A percentile compares a stretch with the other conserved stretches of the same genome.
Conservation (phyloP, 352 stramenopile species). For the Pythium brassicae region DNA sequence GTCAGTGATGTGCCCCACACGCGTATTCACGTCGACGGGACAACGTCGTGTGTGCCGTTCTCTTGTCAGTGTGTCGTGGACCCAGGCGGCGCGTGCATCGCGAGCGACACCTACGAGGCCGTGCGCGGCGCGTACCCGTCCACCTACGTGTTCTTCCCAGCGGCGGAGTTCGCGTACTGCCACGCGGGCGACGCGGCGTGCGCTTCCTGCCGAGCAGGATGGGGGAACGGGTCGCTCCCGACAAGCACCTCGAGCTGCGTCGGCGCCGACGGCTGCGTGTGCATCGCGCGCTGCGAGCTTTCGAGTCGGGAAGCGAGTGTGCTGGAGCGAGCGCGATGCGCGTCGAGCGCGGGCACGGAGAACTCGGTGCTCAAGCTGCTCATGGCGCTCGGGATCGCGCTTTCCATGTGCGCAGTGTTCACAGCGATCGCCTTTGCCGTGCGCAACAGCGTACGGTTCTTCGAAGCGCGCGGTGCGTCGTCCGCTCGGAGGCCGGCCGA, state of each 20-base stretch:
- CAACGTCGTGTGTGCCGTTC: neutral
- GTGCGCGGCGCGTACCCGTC: constrained; percentile 29
- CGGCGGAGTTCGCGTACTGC: constrained; percentile 32
- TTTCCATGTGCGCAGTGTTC: constrained; percentile 7
- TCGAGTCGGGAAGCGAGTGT: constrained; percentile 18
- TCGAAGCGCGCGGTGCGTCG: constrained; percentile 5
- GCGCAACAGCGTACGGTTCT: constrained; percentile 1
- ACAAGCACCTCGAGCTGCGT: constrained; percentile 21
- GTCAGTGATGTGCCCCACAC: too few relatives aligned
- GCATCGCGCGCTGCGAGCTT: constrained; percentile 28
- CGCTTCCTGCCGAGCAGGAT: constrained; percentile 17
- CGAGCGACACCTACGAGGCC: constrained; percentile 22
- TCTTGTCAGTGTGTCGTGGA: constrained; percentile 26
- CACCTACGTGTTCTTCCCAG: constrained; percentile 28
- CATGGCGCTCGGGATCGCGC: constrained; percentile 3
- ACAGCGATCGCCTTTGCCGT: constrained; percentile 2
- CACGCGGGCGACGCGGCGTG: constrained; percentile 24
- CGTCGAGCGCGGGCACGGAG: neutral
- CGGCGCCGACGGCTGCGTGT: constrained; percentile 35
- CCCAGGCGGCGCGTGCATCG: constrained; percentile 26
- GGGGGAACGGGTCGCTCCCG: constrained; percentile 17
- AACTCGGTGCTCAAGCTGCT: constrained; percentile 5
- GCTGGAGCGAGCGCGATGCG: constrained; percentile 4
- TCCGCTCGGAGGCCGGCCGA: neutral
- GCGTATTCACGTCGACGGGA: too few relatives aligned